Evolutionary conservation across 2,329 filamentous ascomycete species (phyloP).

Genomic region (Fusarium cyanostomum): DNA sequence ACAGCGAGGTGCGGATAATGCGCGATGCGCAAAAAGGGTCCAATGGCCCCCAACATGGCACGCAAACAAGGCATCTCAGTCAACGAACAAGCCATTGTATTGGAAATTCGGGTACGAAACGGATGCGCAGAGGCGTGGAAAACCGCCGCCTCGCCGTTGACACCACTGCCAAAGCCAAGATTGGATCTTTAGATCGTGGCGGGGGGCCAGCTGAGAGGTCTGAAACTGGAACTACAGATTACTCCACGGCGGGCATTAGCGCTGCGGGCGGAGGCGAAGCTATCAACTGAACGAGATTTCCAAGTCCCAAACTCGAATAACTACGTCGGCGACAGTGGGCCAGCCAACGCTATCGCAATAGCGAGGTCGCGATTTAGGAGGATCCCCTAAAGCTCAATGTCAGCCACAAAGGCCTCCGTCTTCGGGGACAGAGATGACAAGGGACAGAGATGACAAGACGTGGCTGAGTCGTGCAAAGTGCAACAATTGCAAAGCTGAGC

Average conservation of each 20-base stretch:
- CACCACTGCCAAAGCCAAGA: conserved; percentile 15
- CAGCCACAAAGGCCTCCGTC: no score
- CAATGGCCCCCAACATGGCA: conserved; percentile 23
- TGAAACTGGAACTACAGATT: conserved; percentile 18
- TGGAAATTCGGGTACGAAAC: not conserved
- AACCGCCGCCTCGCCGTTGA: conserved; percentile 9
- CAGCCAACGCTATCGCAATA: no score
- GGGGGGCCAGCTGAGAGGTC: not conserved
- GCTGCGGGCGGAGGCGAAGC: no score
- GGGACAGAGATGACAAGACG: no score
- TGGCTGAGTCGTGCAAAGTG: no score
- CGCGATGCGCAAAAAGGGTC: not conserved
- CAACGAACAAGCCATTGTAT: conserved; percentile 1
- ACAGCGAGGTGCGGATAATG: conserved; percentile 5
- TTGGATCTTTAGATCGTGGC: conserved; percentile 14
- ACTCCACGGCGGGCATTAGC: no score
- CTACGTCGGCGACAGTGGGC: not conserved
- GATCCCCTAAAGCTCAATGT: no score
- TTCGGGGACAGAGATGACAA: no score
- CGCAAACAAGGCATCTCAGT: not conserved
- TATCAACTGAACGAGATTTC: not conserved
- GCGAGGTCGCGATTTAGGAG: no score
- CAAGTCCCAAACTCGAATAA: conserved; percentile 11
- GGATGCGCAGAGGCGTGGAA: conserved; percentile 5
- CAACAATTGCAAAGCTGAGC: no score